Evolutionary conservation across 2,329 filamentous ascomycete genomes (phyloP).

Genomic region (Amphichorda felina): DNA sequence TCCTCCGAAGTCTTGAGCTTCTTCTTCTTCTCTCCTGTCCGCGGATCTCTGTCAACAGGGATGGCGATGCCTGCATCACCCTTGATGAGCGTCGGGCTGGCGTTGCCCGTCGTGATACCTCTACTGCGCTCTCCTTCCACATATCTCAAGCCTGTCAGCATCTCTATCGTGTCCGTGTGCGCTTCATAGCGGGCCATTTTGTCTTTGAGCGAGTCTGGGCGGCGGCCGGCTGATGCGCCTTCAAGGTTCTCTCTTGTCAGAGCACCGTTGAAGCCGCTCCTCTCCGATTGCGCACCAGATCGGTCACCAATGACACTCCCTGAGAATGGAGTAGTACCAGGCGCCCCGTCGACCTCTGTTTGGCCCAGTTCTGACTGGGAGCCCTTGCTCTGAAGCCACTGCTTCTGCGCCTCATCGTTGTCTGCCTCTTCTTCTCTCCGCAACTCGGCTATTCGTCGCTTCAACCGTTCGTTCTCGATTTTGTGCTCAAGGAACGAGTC

Average conservation of each 20-base stretch:
- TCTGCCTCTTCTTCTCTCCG: conserved; percentile 80
- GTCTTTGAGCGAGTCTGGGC: conserved; percentile 66
- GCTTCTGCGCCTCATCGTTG: conserved; percentile 50
- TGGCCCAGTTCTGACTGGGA: conserved; percentile 39
- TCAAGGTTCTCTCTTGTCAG: conserved; percentile 74
- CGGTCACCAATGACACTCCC: conserved; percentile 21
- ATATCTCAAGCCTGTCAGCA: conserved; percentile 82
- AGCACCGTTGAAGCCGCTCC: conserved; percentile 50
- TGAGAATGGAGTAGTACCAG: conserved; percentile 9
- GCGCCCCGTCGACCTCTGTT: conserved; percentile 30
- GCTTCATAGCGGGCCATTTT: conserved; percentile 78
- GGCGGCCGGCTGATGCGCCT: conserved; percentile 49
- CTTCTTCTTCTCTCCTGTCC: conserved; percentile 70
- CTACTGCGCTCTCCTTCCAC: conserved; percentile 79
- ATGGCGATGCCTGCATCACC: conserved; percentile 83
- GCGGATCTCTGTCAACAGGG: conserved; percentile 62
- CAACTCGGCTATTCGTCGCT: conserved; percentile 73
- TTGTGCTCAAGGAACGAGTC: conserved; percentile 96
- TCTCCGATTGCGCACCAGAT: conserved; percentile 56
- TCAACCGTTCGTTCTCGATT: conserved; percentile 84
- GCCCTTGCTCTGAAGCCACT: conserved; percentile 48
- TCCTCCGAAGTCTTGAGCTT: conserved; percentile 77
- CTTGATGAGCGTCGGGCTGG: conserved; percentile 68
- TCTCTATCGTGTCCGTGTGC: conserved; percentile 81
- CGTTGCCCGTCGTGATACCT: conserved; percentile 78